Evolutionary conservation across 768 basidiomycete genomes (phyloP), one percentile per base, ranked within the genome.

Genomic region (Boletus reticuloceps): DNA sequence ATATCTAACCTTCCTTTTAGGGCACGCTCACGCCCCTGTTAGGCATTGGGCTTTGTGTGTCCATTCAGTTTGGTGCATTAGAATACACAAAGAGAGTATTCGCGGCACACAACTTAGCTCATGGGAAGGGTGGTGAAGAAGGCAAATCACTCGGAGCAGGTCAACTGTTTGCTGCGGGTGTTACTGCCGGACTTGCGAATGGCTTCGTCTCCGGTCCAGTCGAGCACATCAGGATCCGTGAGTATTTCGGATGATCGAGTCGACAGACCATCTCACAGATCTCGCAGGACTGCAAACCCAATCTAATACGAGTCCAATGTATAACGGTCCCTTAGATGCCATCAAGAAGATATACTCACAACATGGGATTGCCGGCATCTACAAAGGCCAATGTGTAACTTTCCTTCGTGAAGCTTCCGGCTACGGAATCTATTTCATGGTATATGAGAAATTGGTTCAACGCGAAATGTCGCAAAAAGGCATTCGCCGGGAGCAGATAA

Each of bases 121-220:
- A 69, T 5, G 89, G 89, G 27, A 66, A 65, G 6, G 91, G 89
- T 17, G 87, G 91, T 6, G 74, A 78, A 34, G 79, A 80, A n/a
- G 88, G 91, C 6, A 79, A 77, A 64, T 72, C 72, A 12, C 79
- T 94, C 13, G 77, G 75, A 39, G 74, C 75, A 27, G 69, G 70
- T 16, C 94, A 98, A 69, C 77, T 96, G 13, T 81, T 91, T 59
- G 64, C 76, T 2, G 80, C 93, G 17, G 96, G 96, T 59, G 83
- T 93, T 5, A 74, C 84, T 37, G 96, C 95, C 22, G 96, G 96
- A 27, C 72, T 97, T 27, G 86, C 91, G 11, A 98, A 98, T 66
- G 88, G 92, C 29, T 78, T 96, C 55, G 94, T 97, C 37, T 95
- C 94, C 1, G 94, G 94, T 1, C 96, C 95, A 7, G 95, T 98